A percentile compares a stretch with the other conserved stretches of the same genome.
Conservation (phyloP, 176 grass and related monocot genomes). For the Pontederia paniculata region DNA sequence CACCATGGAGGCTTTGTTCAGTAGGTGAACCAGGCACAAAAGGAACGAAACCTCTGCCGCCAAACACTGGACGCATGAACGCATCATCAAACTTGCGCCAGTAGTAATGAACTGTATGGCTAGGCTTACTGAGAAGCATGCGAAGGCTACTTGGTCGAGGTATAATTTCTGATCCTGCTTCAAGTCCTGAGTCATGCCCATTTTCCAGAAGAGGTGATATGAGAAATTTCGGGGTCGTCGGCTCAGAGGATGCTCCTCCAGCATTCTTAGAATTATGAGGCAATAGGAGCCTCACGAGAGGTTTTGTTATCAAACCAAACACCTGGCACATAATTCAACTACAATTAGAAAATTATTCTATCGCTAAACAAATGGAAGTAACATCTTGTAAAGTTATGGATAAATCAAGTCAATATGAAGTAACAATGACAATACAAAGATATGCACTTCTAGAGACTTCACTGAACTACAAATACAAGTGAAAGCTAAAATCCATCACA, state of each 20-base stretch:
- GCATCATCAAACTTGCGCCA: conserved; percentile 95
- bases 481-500: no score
- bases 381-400: no score
- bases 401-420: no score
- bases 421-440: no score
- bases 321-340: conserved; percentile 26
- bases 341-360: neutral
- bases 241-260: conserved; percentile 33
- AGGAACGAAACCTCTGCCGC: conserved; percentile 73
- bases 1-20: conserved; percentile 35
- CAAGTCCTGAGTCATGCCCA: conserved; percentile 40
- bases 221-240: conserved; percentile 54
- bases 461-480: no score
- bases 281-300: conserved; percentile 53
- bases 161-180: conserved; percentile 15
- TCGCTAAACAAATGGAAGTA: no score
- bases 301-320: conserved; percentile 93
- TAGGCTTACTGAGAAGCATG: conserved; percentile 86
- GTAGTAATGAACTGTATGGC: conserved; percentile 81
- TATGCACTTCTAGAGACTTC: no score
- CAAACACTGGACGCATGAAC: conserved; percentile 82
- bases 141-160: conserved; percentile 66
- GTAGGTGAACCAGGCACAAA: conserved; percentile 58
- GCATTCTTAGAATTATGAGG: conserved; percentile 9
- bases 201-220: conserved; percentile 46